Evolutionary conservation across 2,329 filamentous ascomycete genomes (phyloP).

Genomic region (Neofusicoccum umdonicola): DNA sequence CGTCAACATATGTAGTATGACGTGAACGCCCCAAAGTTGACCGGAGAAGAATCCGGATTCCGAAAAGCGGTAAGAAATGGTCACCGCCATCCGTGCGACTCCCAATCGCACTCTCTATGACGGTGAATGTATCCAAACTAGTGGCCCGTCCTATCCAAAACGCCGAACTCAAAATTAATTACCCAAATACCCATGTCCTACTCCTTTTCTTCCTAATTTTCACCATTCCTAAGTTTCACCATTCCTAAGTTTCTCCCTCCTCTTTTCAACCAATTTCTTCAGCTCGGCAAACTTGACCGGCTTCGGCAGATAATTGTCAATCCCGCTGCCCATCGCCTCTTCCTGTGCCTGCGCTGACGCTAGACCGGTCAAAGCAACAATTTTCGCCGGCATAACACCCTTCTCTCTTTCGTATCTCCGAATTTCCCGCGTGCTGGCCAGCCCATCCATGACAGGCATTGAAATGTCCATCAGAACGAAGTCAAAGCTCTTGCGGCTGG

Average conservation of each 20-base stretch:
- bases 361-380: slow-evolving; percentile 55
- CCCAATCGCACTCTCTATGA: neutral
- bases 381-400: slow-evolving; percentile 41
- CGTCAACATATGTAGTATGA: too few relatives aligned
- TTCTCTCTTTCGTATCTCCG: slow-evolving; percentile 47
- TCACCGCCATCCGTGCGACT: neutral
- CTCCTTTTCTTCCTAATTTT: neutral
- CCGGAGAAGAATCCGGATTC: too few relatives aligned
- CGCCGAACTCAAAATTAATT: neutral
- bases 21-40: too few relatives aligned
- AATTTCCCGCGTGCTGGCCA: slow-evolving; percentile 51
- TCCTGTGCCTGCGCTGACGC: slow-evolving; percentile 50
- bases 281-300: slow-evolving; percentile 48
- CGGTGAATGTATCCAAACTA: neutral
- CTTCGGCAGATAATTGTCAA: slow-evolving; percentile 57
- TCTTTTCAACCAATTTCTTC: slow-evolving; percentile 36
- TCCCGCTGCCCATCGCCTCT: slow-evolving; percentile 52
- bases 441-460: slow-evolving; percentile 57
- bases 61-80: too few relatives aligned
- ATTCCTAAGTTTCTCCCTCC: neutral
- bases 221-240: neutral
- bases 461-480: slow-evolving; percentile 50
- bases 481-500: slow-evolving; percentile 22
- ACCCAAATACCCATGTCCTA: neutral
- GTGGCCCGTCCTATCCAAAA: neutral